A percentile compares a stretch with the other conserved stretches of the same genome.
phyloP scores from a whole-genome alignment of 768 basidiomycete genomes.

The Lactarius akahatsu region DNA sequence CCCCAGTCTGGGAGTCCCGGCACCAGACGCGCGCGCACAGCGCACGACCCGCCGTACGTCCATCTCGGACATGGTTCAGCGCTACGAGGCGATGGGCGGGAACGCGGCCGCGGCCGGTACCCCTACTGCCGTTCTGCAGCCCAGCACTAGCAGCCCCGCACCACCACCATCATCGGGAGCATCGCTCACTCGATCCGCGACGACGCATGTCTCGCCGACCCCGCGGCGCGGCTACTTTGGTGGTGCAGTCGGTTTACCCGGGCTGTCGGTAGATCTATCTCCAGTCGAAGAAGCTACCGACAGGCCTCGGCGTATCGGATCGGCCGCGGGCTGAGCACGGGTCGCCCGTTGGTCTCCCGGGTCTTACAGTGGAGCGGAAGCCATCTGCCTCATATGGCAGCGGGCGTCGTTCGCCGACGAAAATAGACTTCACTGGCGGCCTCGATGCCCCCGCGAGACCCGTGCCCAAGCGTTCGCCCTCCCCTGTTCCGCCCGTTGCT shows the following conservation, averaged over 20 bases:
- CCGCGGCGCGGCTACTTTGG: constrained; percentile 20
- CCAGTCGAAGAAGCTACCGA: constrained; percentile 24
- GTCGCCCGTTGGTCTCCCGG: constrained; percentile 28
- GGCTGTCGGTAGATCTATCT: constrained; percentile 16
- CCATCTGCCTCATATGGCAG: constrained; percentile 3
- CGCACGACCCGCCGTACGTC: constrained; percentile 60
- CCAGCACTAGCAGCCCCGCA: not conserved
- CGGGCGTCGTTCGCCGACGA: constrained; percentile 25
- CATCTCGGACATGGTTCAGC: constrained; percentile 84
- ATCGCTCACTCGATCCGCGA: constrained; percentile 13
- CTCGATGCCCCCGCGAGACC: constrained; percentile 13
- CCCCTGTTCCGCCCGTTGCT: constrained; percentile 8
- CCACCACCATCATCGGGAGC: constrained; percentile 1
- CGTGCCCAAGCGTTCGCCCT: constrained; percentile 10
- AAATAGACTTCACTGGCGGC: constrained; percentile 3
- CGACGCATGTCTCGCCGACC: constrained; percentile 7
- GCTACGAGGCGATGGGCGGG: constrained; percentile 65
- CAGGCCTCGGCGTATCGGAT: constrained; percentile 29
- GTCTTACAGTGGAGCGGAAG: constrained; percentile 24
- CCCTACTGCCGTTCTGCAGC: constrained; percentile 10
- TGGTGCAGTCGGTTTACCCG: constrained; percentile 21
- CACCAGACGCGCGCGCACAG: constrained; percentile 46
- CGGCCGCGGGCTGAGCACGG: constrained; percentile 31
- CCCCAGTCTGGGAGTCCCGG: constrained; percentile 42
- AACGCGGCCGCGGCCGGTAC: not conserved